phyloP scores from a whole-genome alignment of 2,329 filamentous ascomycete species.

The Alternaria dauci region DNA sequence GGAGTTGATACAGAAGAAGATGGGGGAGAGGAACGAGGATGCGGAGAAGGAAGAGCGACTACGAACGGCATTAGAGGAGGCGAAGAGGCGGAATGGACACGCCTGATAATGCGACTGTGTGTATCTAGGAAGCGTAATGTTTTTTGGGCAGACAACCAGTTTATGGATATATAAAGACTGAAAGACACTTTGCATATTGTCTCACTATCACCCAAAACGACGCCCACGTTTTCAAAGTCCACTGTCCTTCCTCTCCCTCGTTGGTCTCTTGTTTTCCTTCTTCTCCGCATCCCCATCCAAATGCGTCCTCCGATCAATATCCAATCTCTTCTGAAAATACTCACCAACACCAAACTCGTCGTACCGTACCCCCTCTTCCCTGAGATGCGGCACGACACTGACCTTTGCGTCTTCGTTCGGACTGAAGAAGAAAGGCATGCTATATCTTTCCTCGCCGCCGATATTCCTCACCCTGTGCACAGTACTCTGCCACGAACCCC shows the following conservation, averaged over 20 bases:
- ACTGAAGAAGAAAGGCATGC: constrained; percentile 54
- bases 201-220: neutral
- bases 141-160: neutral
- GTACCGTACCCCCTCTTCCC: constrained; percentile 35
- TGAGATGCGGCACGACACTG: constrained; percentile 40
- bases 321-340: constrained; percentile 45
- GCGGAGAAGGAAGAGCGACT: constrained; percentile 58
- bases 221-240: neutral
- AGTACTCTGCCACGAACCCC: constrained; percentile 51
- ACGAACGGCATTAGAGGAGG: constrained; percentile 61
- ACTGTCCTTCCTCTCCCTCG: constrained; percentile 4
- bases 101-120: constrained; percentile 4
- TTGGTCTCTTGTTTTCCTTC: neutral
- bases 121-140: neutral
- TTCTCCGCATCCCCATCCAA: constrained; percentile 23
- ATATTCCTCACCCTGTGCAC: constrained; percentile 54
- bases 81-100: constrained; percentile 62
- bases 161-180: neutral
- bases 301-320: constrained; percentile 46
- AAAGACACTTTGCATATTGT: neutral
- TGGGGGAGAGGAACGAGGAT: constrained; percentile 32
- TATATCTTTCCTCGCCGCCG: constrained; percentile 51
- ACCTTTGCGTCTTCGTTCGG: constrained; percentile 48
- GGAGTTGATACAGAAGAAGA: constrained; percentile 41
- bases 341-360: constrained; percentile 44